Evolutionary conservation across 768 basidiomycete species (phyloP).

Genomic region (Termitomyces sp.): DNA sequence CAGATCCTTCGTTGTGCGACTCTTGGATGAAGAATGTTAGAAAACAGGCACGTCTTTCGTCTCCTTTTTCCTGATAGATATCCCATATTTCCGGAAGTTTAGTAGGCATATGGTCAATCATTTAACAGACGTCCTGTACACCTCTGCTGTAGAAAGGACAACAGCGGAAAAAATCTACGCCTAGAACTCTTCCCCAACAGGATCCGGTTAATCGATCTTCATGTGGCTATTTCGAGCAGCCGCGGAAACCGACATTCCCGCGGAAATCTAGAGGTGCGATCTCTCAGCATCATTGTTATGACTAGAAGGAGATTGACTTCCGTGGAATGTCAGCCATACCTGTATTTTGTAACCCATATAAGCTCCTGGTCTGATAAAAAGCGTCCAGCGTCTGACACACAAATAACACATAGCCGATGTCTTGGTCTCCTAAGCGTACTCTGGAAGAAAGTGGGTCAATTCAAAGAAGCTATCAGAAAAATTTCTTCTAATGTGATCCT

Average conservation of each 20-base stretch:
- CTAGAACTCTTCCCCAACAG: not conserved
- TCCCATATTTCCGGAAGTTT: not conserved
- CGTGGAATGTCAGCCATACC: conserved; percentile 30
- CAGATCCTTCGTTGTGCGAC: not conserved
- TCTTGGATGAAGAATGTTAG: not conserved
- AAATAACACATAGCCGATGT: conserved; percentile 18
- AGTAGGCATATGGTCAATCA: not conserved
- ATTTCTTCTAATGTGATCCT: not conserved
- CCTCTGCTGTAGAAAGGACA: not conserved
- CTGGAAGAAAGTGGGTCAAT: conserved; percentile 33
- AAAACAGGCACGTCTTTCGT: not conserved
- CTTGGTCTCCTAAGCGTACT: conserved; percentile 32
- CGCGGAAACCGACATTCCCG: conserved; percentile 20
- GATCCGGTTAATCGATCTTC: not conserved
- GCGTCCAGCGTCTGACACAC: conserved; percentile 14
- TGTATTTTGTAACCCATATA: conserved; percentile 27
- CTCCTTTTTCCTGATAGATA: not conserved
- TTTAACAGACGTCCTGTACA: not conserved
- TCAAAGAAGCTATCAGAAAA: not conserved
- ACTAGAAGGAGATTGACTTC: conserved; percentile 23
- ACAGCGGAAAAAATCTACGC: not conserved
- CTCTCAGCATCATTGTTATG: conserved; percentile 28
- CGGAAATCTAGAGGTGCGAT: conserved; percentile 15
- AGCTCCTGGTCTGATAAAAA: conserved; percentile 17
- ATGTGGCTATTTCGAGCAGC: conserved; percentile 10